phyloP scores from a whole-genome alignment of 768 basidiomycete species.

The Serendipita vermifera region DNA sequence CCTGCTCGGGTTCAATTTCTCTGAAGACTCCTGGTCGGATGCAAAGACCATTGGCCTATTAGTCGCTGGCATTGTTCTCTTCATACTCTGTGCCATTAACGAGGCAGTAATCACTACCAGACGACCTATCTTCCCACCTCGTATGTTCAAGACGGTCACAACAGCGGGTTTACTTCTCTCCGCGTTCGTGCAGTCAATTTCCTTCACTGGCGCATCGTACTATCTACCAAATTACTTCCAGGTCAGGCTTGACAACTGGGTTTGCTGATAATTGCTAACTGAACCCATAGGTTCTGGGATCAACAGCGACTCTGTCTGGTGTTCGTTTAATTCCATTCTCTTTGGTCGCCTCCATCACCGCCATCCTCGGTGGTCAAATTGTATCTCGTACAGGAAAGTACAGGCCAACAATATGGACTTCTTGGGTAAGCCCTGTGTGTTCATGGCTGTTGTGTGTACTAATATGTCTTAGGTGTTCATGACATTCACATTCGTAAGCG shows the following conservation, averaged over 20 bases:
- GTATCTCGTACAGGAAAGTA: constrained; percentile 47
- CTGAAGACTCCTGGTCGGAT: constrained; percentile 50
- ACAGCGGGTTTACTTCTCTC: constrained; percentile 47
- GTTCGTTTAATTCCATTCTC: constrained; percentile 68
- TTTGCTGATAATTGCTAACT: not conserved
- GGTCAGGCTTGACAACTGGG: constrained; percentile 11
- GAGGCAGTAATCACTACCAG: constrained; percentile 44
- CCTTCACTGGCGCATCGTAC: constrained; percentile 44
- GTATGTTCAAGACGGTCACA: constrained; percentile 71
- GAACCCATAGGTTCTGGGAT: constrained; percentile 41
- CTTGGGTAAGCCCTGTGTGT: constrained; percentile 26
- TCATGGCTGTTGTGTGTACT: not conserved
- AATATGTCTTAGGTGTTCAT: constrained; percentile 24
- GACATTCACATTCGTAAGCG: constrained; percentile 55
- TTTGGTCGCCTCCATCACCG: constrained; percentile 40
- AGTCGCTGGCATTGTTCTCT: constrained; percentile 40
- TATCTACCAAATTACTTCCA: constrained; percentile 73
- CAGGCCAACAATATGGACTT: constrained; percentile 47
- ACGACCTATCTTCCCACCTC: constrained; percentile 60
- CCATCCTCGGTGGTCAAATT: constrained; percentile 43
- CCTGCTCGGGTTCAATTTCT: constrained; percentile 59
- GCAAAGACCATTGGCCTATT: constrained; percentile 50
- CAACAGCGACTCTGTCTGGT: constrained; percentile 58
- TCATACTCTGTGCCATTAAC: constrained; percentile 41
- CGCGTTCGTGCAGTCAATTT: constrained; percentile 48